Evolutionary conservation across 2,329 filamentous ascomycete genomes (phyloP), one percentile per base, ranked within the genome.

Genomic region (Trichoderma koningiopsis): DNA sequence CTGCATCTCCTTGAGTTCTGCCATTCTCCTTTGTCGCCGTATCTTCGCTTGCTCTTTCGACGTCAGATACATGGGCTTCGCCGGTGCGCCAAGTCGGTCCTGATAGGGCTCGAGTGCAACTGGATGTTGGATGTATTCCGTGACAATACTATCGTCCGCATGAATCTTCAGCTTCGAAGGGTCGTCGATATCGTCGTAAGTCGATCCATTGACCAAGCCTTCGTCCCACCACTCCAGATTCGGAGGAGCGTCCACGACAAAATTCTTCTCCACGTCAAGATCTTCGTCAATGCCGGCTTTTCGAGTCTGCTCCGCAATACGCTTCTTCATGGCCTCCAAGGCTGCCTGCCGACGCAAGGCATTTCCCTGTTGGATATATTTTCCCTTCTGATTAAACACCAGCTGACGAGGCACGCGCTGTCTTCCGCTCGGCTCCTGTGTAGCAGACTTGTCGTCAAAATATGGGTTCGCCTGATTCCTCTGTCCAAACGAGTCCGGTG

Each of bases 161-260:
- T 89, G 86, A 72, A 97, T 87, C 78, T 94, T 96, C 70, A 96
- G 83, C 55, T 87, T 89, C 19, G 82, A 81, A 0, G 87, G 83
- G 70, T 91, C 82, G 31, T 91, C 87, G 69, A 96, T 87, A 70
- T 86, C 85, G 70, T 90, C 86, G 81, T 98, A 97, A 68, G 87
- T 90, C 53, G 87, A 86, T 53, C 91, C 92, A 63, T 91, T 86
- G 19, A 97, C 85, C 22, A 98, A 83, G 2, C 90, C 93, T 81
- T 98, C 94, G 75, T 99, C 96, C 93, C 95, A 98, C 96, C 96
- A 99, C 79, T 99, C 96, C 53, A 98, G 87, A 8, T 91, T 91
- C 4, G 96, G 96, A 11, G 96, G 96, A 37, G 87, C 85, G 72
- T 95, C 91, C 6, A 97, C 88, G 4, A 96, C 81, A 77, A 95